Evolutionary conservation across 805 yeast species (phyloP), one percentile per base, ranked within the genome.

Genomic region (Yamadazyma sp.): DNA sequence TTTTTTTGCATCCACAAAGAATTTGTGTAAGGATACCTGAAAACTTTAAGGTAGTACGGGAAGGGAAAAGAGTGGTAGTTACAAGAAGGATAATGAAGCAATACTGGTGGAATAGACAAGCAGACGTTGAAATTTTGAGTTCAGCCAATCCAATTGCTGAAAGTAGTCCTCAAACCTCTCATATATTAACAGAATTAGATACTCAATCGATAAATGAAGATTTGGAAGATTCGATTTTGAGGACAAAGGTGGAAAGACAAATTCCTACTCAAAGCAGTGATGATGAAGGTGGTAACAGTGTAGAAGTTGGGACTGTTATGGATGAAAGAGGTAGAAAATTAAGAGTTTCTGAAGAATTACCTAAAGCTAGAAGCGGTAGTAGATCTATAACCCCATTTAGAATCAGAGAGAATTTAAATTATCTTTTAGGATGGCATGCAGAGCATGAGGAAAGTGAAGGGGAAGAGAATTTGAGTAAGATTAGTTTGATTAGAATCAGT

Each of bases 321-420:
- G 43, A 36, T 24, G 36, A 18, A 23, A 30, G 33, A 33, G 46
- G 35, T 14, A 29, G 36, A 26, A 30, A 8, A 20, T 36, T 31
- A 12, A 30, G 3, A 31, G 48, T 29, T n/a, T 27, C 16, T 28
- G 46, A 35, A 17, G 27, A 13, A 18, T 6, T 8, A n/a, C 26
- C 26, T 8, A 8, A n/a, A n/a, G 29, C 36, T 8, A 25, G 14
- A 10, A 18, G 23, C 21, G 30, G 30, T 15, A 17, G 18, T 3
- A 29, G 36, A 25, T 40, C 47, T 5, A 23, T 29, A 11, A 30
- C 39, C 4, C 52, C 49, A 1, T 42, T 49, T 16, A 47, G 34
- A 33, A 42, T 49, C 23, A 45, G 53, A 28, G 52, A 47, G 8
- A 49, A 38, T 28, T 8, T 49, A 10, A 38, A 21, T 16, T 25